Conservation (phyloP, 1,139 yeast species). For the Zygotorulaspora mrakii region DNA sequence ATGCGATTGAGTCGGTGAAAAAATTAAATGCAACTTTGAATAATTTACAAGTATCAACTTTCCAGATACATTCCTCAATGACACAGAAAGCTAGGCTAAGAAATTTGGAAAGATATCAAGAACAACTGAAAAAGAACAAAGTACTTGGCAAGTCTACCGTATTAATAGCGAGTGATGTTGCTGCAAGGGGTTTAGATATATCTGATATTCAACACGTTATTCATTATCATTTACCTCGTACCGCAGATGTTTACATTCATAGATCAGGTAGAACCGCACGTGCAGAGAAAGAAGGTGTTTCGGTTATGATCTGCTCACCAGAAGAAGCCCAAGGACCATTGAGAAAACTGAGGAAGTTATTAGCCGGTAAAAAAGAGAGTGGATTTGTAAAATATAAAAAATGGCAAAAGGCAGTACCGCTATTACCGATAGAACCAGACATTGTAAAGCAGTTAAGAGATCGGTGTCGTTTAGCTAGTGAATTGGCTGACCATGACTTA, state of each 20-base stretch:
- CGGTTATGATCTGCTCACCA: constrained; percentile 88
- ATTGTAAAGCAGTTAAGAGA: constrained; percentile 66
- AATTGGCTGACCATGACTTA: constrained; percentile 68
- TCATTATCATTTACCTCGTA: constrained; percentile 90
- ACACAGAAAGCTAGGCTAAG: constrained; percentile 88
- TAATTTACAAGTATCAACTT: constrained; percentile 66
- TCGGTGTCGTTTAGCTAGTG: constrained; percentile 64
- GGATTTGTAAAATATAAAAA: constrained; percentile 32
- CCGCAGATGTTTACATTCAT: constrained; percentile 93
- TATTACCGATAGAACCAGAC: constrained; percentile 74
- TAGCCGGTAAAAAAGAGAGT: constrained; percentile 41
- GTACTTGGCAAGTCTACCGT: constrained; percentile 51
- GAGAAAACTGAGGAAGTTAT: constrained; percentile 63
- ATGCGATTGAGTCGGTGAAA: constrained; percentile 90
- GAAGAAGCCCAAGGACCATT: constrained; percentile 90
- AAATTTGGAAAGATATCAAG: constrained; percentile 70
- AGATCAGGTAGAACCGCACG: constrained; percentile 98
- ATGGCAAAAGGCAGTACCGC: constrained; percentile 58
- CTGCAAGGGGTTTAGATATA: constrained; percentile 97
- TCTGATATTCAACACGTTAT: constrained; percentile 90
- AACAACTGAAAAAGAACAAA: constrained; percentile 43
- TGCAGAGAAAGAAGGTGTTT: constrained; percentile 91
- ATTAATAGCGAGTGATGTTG: constrained; percentile 92
- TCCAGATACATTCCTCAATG: constrained; percentile 91
- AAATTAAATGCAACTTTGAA: constrained; percentile 73